These are phyloP conservation scores for Luffa acutangula DNA, from an alignment of 306 rosid genomes.

Conservation along the genomic window DNA sequence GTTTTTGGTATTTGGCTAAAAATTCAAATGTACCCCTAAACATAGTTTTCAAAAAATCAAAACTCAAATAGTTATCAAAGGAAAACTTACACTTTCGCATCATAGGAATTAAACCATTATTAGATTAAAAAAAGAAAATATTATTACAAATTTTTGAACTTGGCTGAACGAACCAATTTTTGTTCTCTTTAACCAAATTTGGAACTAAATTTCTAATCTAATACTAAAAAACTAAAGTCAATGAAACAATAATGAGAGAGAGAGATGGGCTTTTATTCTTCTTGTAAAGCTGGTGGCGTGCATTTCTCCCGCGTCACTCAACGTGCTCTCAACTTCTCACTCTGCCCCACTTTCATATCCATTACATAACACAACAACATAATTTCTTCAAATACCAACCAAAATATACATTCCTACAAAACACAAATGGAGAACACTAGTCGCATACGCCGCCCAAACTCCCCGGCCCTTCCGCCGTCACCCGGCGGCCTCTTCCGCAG, in stretches of 20 bases:
- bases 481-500: not conserved
- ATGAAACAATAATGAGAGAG: not conserved
- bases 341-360: not conserved
- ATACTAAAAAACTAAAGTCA: not conserved
- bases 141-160: too few species aligned
- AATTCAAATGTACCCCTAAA: too few species aligned
- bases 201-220: not conserved
- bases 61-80: too few species aligned
- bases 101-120: too few species aligned
- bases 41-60: too few species aligned
- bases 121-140: too few species aligned
- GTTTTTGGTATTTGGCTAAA: too few species aligned
- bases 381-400: not conserved
- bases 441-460: not conserved
- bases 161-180: too few species aligned
- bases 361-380: too few species aligned
- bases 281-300: not conserved
- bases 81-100: too few species aligned
- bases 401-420: not conserved
- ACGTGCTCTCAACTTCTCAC: slow-evolving; percentile 1
- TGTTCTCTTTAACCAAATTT: not conserved
- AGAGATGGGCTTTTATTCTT: not conserved
- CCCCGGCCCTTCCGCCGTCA: not conserved
- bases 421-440: not conserved
- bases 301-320: not conserved